Percentiles rank a stretch among this genome's conserved stretches.
Conservation (phyloP, 768 basidiomycete species). For the Baorangia bicolor region DNA sequence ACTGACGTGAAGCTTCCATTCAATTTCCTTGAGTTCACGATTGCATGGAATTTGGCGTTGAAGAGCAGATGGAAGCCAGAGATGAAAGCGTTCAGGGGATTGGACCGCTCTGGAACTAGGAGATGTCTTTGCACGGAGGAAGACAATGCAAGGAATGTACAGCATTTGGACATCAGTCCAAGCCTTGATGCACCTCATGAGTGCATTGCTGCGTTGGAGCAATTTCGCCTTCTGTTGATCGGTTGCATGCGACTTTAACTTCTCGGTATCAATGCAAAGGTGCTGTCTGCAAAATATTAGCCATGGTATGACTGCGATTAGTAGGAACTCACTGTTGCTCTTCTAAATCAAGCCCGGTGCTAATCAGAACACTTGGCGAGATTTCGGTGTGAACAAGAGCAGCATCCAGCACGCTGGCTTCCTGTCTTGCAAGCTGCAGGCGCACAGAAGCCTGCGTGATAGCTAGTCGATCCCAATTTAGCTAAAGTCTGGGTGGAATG, state of each 20-base stretch:
- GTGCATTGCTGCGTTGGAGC: not conserved
- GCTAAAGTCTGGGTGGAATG: too few species aligned
- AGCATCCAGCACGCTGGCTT: not conserved
- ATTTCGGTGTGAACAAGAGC: not conserved
- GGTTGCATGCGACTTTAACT: slow-evolving; percentile 20
- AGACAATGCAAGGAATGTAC: not conserved
- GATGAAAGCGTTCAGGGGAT: not conserved
- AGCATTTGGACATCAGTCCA: not conserved
- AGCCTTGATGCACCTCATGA: not conserved
- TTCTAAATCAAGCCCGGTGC: not conserved
- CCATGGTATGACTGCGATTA: too few species aligned
- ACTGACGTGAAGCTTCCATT: not conserved
- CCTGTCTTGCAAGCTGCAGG: not conserved
- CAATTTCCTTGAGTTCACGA: not conserved
- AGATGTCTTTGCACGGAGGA: not conserved
- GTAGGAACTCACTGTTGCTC: too few species aligned
- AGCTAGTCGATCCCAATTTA: not conserved
- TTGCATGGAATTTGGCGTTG: not conserved
- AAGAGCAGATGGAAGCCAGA: not conserved
- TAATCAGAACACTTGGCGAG: not conserved
- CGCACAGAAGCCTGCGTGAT: not conserved
- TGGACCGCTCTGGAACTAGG: not conserved
- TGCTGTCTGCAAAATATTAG: not conserved
- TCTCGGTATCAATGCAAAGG: not conserved
- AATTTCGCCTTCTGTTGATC: slow-evolving; percentile 17